Conservation (phyloP, 2,329 filamentous ascomycete species). For the Aspergillus sojae region DNA sequence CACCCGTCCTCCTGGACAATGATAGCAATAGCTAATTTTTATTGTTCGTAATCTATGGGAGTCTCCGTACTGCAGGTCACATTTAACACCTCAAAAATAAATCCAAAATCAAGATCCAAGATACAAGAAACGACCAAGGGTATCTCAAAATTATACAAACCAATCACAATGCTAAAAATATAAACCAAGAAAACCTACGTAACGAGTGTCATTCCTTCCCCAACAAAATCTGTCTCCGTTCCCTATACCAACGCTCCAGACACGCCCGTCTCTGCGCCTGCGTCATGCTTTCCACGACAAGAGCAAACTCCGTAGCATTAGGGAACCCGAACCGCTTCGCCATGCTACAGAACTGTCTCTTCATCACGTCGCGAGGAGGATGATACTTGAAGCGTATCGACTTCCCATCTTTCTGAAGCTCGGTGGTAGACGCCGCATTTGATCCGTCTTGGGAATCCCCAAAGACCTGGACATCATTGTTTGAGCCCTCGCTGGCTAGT, state of each 20-base stretch:
- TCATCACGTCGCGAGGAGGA: constrained; percentile 72
- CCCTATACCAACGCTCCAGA: constrained; percentile 77
- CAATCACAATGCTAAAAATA: not conserved
- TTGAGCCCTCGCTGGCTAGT: constrained; percentile 36
- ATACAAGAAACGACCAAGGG: not conserved
- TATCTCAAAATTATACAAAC: not conserved
- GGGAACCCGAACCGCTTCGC: constrained; percentile 75
- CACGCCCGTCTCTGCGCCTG: constrained; percentile 77
- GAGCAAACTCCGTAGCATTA: constrained; percentile 79
- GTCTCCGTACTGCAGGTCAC: not conserved
- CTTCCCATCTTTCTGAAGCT: constrained; percentile 39
- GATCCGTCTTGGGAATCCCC: constrained; percentile 21
- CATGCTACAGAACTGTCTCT: constrained; percentile 90
- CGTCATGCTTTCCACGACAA: constrained; percentile 88
- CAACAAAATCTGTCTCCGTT: constrained; percentile 57
- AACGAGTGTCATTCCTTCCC: not conserved
- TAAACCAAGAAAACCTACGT: not conserved
- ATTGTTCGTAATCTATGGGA: not conserved
- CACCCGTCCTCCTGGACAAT: not conserved
- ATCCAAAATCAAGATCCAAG: not conserved
- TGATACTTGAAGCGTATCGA: constrained; percentile 64
- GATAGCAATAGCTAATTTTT: not conserved
- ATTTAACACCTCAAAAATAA: not conserved
- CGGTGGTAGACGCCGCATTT: constrained; percentile 9
- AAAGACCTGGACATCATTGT: constrained; percentile 38